Base-by-base conservation (phyloP, 2,329 filamentous ascomycete species). In the Lecanicillium sp. region DNA sequence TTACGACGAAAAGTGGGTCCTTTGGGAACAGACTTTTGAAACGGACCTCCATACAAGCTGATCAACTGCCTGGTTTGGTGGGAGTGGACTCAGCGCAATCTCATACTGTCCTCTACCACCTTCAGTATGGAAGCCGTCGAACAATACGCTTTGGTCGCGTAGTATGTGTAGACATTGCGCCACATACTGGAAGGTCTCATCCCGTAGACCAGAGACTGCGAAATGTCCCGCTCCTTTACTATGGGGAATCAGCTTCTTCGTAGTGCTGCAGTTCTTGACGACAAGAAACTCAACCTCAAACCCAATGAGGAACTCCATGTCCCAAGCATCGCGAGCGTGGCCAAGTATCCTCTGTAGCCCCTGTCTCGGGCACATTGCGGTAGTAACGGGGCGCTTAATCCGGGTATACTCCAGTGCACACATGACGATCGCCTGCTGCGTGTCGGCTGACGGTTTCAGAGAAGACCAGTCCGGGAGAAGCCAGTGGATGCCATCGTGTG, bases 211-310 rank as follows among this genome's bases (percentile, higher is more conserved):
- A 58, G 36, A 58, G 4, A 28, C 33, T 12, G 33, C 19, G 15
- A 27, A 22, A 17, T 36, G 20, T 7, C 33, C 33, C 19, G 8
- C 4, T 14, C 8, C 4, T 5, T 27, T 15, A 13, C 17, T 5
- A n/a, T n/a, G n/a, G n/a, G n/a, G n/a, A n/a, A n/a, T n/a, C n/a
- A n/a, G n/a, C n/a, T 54, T 1, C 36, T 59, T 20, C 49, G 50
- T 1, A 58, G 61, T 43, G 53, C 60, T 1, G 27, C 49, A 1
- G 62, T 7, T 14, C 29, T 17, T 31, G 7, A 17, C 7, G 15
- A 36, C 14, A 5, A 5, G 15, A 28, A 36, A 36, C 8, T 17
- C 33, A 4, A 36, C 15, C 33, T 19, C 29, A 14, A 31, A 31
- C 9, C 29, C 29, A 8, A 31, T 14, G 15, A 31, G 29, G 15